A percentile compares a stretch with the other conserved stretches of the same genome.
Evolutionary conservation across 495 filamentous ascomycete genomes (phyloP).

Genomic region (Podospora didyma): DNA sequence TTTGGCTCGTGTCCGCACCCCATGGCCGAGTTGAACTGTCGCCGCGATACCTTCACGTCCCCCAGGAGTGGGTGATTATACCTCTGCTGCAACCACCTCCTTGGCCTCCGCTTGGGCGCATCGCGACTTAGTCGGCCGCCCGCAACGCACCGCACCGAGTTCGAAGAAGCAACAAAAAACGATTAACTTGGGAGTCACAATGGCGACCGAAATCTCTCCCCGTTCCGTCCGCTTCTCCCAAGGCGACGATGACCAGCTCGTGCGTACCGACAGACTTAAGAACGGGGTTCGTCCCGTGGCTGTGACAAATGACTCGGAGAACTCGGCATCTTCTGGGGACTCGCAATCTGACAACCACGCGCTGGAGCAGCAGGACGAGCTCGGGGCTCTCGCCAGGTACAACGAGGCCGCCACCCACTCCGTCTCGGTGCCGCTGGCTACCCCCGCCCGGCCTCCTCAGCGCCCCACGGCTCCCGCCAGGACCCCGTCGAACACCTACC

Average conservation of each 20-base stretch:
- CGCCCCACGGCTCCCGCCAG: conserved; percentile 34
- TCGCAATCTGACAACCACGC: conserved; percentile 44
- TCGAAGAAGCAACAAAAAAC: too few relatives aligned
- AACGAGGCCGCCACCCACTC: conserved; percentile 30
- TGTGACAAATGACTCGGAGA: conserved; percentile 58
- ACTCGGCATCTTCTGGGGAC: conserved; percentile 59
- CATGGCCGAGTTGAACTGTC: conserved; percentile 11
- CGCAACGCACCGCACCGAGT: too few relatives aligned
- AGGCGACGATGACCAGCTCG: conserved; percentile 29
- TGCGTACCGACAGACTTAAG: conserved; percentile 33
- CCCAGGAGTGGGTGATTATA: conserved; percentile 11
- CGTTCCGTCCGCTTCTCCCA: conserved; percentile 51
- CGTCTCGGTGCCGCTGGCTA: conserved; percentile 29
- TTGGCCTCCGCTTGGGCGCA: too few relatives aligned
- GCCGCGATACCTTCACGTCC: conserved; percentile 4
- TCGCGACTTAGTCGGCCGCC: too few relatives aligned
- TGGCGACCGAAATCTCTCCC: conserved; percentile 44
- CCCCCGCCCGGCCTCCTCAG: conserved; percentile 25
- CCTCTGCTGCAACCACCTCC: not conserved
- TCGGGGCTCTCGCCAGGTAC: conserved; percentile 39
- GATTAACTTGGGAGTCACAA: too few relatives aligned
- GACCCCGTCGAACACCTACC: conserved; percentile 49
- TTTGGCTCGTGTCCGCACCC: conserved; percentile 1
- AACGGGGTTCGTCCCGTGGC: conserved; percentile 40
- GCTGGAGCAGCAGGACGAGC: conserved; percentile 44